A percentile compares a stretch with the other conserved stretches of the same genome.
phyloP scores from a whole-genome alignment of 1,284 basidiomycete genomes.

The Peniophora sp. region DNA sequence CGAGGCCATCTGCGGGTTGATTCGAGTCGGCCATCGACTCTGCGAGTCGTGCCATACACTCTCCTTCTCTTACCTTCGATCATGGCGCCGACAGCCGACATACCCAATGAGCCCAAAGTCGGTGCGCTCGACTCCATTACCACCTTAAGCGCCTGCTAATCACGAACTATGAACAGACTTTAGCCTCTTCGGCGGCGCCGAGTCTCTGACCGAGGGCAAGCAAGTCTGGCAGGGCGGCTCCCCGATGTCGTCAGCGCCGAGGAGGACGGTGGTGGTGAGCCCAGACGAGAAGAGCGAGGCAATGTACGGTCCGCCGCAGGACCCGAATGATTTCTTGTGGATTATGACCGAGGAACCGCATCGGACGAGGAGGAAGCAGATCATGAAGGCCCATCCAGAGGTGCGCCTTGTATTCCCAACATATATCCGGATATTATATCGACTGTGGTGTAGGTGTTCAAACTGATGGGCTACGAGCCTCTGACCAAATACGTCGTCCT shows the following conservation, averaged over 20 bases:
- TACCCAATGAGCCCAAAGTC: slow-evolving; percentile 10
- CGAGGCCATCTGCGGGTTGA: no score
- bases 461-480: slow-evolving; percentile 92
- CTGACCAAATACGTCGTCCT: slow-evolving; percentile 85
- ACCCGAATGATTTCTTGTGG: slow-evolving; percentile 86
- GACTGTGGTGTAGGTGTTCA: slow-evolving; percentile 56
- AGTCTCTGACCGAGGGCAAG: slow-evolving; percentile 52
- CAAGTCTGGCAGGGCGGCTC: slow-evolving; percentile 10
- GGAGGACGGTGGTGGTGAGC: slow-evolving; percentile 45
- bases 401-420: slow-evolving; percentile 31
- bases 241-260: slow-evolving; percentile 42
- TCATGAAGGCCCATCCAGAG: slow-evolving; percentile 93
- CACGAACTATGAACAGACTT: slow-evolving; percentile 37
- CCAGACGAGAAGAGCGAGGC: slow-evolving; percentile 31
- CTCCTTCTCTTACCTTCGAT: background rate
- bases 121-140: background rate
- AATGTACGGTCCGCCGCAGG: slow-evolving; percentile 49
- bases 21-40: no score
- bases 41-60: background rate
- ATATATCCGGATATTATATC: background rate
- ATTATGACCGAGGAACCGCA: slow-evolving; percentile 97
- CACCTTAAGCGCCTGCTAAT: background rate
- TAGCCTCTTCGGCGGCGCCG: slow-evolving; percentile 75
- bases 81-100: slow-evolving; percentile 11
- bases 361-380: slow-evolving; percentile 77